Conservation (phyloP, 1,139 yeast species). For the Lodderomyces orthopsilosis region DNA sequence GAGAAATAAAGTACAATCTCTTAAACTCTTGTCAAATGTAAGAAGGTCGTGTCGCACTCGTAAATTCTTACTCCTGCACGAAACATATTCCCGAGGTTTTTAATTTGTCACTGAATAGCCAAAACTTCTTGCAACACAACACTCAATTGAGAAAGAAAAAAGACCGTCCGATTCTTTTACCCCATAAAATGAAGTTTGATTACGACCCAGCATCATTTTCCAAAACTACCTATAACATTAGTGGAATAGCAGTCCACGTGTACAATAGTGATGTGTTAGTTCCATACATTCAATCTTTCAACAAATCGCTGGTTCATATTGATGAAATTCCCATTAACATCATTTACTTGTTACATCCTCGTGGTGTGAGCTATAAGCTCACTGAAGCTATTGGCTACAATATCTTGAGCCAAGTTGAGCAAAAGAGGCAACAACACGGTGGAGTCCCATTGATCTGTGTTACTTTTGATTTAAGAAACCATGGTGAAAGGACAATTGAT, state of each 20-base stretch:
- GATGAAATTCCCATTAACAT: constrained; percentile 35
- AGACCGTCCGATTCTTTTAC: background rate
- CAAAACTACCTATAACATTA: constrained; percentile 25
- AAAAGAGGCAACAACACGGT: constrained; percentile 12
- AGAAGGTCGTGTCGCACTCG: too few relatives aligned
- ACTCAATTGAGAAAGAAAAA: background rate
- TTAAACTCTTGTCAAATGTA: too few relatives aligned
- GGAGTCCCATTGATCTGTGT: constrained; percentile 41
- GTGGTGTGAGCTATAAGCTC: constrained; percentile 26
- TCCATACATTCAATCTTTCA: constrained; percentile 21
- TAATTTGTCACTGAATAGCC: too few relatives aligned
- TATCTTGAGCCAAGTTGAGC: constrained; percentile 27
- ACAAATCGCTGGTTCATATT: constrained; percentile 9
- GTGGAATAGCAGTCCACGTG: constrained; percentile 34
- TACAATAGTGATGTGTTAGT: constrained; percentile 31
- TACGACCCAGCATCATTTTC: constrained; percentile 23
- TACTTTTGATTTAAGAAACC: constrained; percentile 60
- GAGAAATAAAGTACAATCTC: too few relatives aligned
- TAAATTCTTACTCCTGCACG: too few relatives aligned
- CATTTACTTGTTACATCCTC: constrained; percentile 39
- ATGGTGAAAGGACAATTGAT: constrained; percentile 49
- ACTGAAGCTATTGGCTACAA: constrained; percentile 34
- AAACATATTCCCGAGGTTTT: too few relatives aligned
- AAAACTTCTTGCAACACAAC: too few relatives aligned
- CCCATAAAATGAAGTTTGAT: constrained; percentile 18